Base-by-base conservation (phyloP, 2,329 filamentous ascomycete species). In the Penicillium crustosum region DNA sequence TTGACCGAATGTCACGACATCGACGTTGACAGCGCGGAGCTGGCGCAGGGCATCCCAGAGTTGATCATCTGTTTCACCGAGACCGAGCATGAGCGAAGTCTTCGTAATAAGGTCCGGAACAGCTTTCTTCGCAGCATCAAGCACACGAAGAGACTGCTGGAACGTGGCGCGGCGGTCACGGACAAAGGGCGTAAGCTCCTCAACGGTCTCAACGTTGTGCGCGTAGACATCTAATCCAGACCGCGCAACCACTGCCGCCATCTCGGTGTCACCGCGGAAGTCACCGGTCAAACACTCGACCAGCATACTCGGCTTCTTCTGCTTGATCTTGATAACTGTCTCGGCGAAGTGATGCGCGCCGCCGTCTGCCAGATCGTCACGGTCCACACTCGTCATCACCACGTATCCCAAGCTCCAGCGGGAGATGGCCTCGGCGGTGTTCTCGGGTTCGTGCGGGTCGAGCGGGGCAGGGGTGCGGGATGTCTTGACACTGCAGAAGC, bases 1-100 rank as follows among this genome's bases (percentile, higher is more conserved):
- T 80, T 99, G 94, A n/a, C 94, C 94, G 67, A 99, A 99, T 0
- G 94, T 99, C 57, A 99, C 92, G 13, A 99, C 91, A 67, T 99
- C 94, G 45, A 97, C 93, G 59, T 90, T 81, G 57, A 86, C 84
- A 64, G 87, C 87, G 57, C 94, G 85, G 13, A 99, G 83, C 73
- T 95, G 90, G 73, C 81, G 84, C 59, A 97, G 77, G 0, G 93
- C 86, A 62, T 90, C 85, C 84, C 86, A 89, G 1, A 99, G 76
- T 77, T 97, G 89, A 19, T 89, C 84, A 68, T 97, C 93, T 27
- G 88, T 92, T 82, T 99, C 94, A 13, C 94, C 94, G 6, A 99
- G 78, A 4, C 94, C 94, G 25, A 99, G 83, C 94, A 99, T 99
- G 62, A 99, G 86, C 66, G 91, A 96, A 1, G 94, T 97, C 83